Percentiles rank a stretch among this genome's conserved stretches.
These are phyloP conservation scores for Oemleria cerasiformis DNA, from an alignment of 306 rosid species.

Conservation along the genomic window DNA sequence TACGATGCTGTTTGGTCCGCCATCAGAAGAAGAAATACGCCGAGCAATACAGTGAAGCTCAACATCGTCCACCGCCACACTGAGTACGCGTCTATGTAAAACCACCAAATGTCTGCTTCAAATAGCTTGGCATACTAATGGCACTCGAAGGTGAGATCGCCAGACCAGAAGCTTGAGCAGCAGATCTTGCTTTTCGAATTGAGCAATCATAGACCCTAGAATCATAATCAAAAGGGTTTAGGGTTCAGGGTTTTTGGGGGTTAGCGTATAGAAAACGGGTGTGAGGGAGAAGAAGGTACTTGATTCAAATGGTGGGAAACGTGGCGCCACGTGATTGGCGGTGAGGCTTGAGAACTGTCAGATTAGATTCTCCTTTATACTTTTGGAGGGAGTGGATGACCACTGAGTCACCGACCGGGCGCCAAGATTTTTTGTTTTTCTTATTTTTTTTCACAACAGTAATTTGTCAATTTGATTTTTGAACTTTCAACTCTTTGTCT, in stretches of 20 bases:
- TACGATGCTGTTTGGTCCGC: slow-evolving; percentile 34
- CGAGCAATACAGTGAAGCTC: slow-evolving; percentile 20
- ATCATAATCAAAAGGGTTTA: not conserved
- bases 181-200: not conserved
- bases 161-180: not conserved
- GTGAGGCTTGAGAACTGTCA: not conserved
- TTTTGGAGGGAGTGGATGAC: not conserved
- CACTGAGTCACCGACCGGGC: not conserved
- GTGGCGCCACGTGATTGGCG: slow-evolving; percentile 18
- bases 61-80: slow-evolving; percentile 21
- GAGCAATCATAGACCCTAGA: not conserved
- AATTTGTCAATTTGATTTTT: too few species aligned
- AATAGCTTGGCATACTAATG: not conserved
- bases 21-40: slow-evolving; percentile 26
- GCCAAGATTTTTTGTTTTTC: not conserved
- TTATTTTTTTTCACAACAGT: not conserved
- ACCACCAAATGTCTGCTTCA: slow-evolving; percentile 2
- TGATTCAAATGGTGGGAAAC: not conserved
- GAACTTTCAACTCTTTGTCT: too few species aligned
- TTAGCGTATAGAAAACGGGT: not conserved
- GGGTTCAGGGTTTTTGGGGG: slow-evolving; percentile 26
- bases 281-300: not conserved
- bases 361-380: not conserved
- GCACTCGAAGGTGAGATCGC: not conserved
- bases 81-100: not conserved